phyloP scores from a whole-genome alignment of 169 alveolate genomes.

The Cryptosporidium bovis region DNA sequence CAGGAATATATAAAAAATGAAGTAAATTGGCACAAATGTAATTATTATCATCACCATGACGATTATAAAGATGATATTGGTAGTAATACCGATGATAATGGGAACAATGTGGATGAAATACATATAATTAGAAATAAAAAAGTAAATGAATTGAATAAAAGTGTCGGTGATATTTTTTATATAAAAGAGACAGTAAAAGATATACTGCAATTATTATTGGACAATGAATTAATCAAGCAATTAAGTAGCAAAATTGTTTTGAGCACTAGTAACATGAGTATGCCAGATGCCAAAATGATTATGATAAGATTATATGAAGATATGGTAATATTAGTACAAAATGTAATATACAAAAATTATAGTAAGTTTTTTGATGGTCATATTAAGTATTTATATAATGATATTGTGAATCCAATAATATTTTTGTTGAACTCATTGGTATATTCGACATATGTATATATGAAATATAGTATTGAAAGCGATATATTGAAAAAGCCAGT shows the following conservation, averaged over 20 bases:
- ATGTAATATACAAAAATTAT: background rate
- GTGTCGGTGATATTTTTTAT: background rate
- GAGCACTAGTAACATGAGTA: too few species aligned
- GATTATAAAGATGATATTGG: background rate
- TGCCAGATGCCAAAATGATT: background rate
- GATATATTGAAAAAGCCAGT: background rate
- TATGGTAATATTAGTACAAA: slow-evolving; percentile 3
- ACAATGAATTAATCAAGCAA: slow-evolving; percentile 9
- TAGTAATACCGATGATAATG: background rate
- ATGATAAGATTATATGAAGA: background rate
- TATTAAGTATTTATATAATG: slow-evolving; percentile 2
- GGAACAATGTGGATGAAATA: background rate
- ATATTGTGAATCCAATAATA: slow-evolving; percentile 15
- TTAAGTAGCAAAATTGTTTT: background rate
- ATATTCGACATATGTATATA: background rate
- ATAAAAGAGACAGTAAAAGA: background rate
- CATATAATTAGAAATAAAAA: background rate
- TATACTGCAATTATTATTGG: background rate
- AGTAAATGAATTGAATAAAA: slow-evolving; percentile 1
- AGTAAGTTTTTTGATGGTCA: slow-evolving; percentile 3
- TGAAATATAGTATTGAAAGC: background rate
- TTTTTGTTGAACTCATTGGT: slow-evolving; percentile 26
- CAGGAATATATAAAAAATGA: background rate
- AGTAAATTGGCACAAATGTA: background rate
- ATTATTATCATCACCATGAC: slow-evolving; percentile 23